These are phyloP conservation scores for Cynara cardunculus DNA, from an alignment of 129 eudicot species.

Conservation along the genomic window DNA sequence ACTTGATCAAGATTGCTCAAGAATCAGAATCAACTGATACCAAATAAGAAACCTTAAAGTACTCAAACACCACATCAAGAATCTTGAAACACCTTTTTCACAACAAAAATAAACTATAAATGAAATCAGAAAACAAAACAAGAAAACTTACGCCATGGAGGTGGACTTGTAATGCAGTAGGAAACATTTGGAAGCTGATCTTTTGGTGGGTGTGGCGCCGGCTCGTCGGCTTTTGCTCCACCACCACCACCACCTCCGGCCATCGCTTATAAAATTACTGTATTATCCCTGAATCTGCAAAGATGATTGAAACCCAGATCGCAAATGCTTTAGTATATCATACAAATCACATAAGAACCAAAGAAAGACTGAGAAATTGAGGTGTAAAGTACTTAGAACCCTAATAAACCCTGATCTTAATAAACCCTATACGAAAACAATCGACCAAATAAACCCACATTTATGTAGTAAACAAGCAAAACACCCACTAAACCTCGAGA, in stretches of 20 bases:
- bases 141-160: constrained; percentile 85
- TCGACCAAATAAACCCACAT: too few species aligned
- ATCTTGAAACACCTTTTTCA: not conserved
- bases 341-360: not conserved
- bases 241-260: constrained; percentile 80
- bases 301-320: constrained; percentile 28
- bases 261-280: constrained; percentile 30
- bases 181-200: constrained; percentile 90
- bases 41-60: constrained; percentile 9
- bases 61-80: constrained; percentile 7
- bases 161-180: constrained; percentile 92
- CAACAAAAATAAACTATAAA: not conserved
- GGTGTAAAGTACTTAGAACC: not conserved
- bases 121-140: constrained; percentile 4
- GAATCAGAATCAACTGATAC: constrained; percentile 15
- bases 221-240: constrained; percentile 63
- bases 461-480: not conserved
- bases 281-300: constrained; percentile 37
- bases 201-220: constrained; percentile 93
- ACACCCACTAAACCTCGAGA: constrained; percentile 7
- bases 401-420: not conserved
- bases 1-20: constrained; percentile 23
- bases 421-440: too few species aligned
- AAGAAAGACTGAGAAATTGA: not conserved
- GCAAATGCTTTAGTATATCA: constrained; percentile 26